Conservation (phyloP, 2,329 filamentous ascomycete species). For the Cladosporium sp. region DNA sequence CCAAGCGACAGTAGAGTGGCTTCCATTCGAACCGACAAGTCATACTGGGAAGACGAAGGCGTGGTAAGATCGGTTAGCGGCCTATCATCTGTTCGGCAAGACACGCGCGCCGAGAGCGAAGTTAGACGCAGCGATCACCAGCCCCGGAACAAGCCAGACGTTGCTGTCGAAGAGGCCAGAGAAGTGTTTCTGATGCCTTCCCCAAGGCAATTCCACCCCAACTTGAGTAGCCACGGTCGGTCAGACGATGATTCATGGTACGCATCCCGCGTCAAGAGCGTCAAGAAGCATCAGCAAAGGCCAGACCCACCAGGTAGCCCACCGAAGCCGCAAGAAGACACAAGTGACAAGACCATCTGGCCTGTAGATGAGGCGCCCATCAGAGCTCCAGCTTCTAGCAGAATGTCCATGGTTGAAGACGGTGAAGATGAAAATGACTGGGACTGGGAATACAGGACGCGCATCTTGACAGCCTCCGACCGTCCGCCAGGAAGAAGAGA, state of each 20-base stretch:
- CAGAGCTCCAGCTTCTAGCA: slow-evolving; percentile 11
- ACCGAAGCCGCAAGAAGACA: not conserved
- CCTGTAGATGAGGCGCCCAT: not conserved
- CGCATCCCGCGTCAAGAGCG: slow-evolving; percentile 8
- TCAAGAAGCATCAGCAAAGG: not conserved
- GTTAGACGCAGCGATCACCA: not conserved
- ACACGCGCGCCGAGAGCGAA: not conserved
- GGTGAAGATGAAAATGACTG: slow-evolving; percentile 6
- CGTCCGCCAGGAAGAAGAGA: not conserved
- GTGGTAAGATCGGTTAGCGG: slow-evolving; percentile 6
- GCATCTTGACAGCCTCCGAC: slow-evolving; percentile 6
- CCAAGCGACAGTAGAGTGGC: not conserved
- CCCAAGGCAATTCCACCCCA: slow-evolving; percentile 1
- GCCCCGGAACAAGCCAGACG: not conserved
- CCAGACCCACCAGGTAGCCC: not conserved
- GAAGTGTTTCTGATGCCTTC: slow-evolving; percentile 2
- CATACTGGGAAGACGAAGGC: slow-evolving; percentile 4
- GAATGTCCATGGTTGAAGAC: not conserved
- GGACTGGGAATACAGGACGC: slow-evolving; percentile 18
- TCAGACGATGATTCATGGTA: slow-evolving; percentile 16
- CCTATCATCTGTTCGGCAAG: not conserved
- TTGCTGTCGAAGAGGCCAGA: not conserved
- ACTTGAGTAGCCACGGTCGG: not conserved
- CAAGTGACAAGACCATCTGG: slow-evolving; percentile 13
- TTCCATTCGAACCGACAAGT: not conserved